Conservation (phyloP, 495 filamentous ascomycete species). For the Hypoxylon fragiforme region DNA sequence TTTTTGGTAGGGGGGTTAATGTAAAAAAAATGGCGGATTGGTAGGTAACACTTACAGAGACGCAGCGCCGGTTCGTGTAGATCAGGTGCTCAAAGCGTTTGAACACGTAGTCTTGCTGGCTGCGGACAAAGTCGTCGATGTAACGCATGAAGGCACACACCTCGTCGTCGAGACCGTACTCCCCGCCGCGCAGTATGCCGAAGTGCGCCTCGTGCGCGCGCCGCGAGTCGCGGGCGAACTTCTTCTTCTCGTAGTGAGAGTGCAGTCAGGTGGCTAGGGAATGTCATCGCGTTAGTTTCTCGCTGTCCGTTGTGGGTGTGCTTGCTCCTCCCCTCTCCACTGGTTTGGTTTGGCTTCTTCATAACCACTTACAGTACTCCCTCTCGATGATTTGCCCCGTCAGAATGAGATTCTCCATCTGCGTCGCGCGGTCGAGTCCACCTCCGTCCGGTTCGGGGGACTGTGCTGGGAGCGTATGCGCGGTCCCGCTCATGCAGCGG, state of each 20-base stretch:
- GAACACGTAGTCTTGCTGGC: conserved; percentile 7
- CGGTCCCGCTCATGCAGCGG: conserved; percentile 6
- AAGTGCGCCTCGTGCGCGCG: conserved; percentile 14
- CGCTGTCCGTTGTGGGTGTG: neutral
- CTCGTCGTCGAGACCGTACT: conserved; percentile 2
- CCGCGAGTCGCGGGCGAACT: conserved; percentile 6
- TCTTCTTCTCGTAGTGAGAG: conserved; percentile 1
- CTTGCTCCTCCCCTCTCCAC: neutral
- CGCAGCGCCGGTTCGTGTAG: neutral
- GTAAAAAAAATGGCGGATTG: neutral
- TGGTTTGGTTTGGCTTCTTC: too few species aligned
- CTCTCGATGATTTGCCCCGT: neutral
- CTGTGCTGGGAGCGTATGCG: conserved; percentile 5
- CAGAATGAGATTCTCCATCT: conserved; percentile 12
- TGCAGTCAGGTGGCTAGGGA: conserved; percentile 3
- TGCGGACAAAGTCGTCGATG: conserved; percentile 17
- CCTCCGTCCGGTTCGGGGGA: neutral
- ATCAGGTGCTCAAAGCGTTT: conserved; percentile 11
- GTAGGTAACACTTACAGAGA: neutral
- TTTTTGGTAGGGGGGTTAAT: neutral
- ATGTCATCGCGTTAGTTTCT: neutral
- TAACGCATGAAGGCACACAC: conserved; percentile 21
- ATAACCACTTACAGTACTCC: conserved; percentile 9
- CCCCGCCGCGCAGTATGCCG: neutral
- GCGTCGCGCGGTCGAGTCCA: neutral